phyloP scores from a whole-genome alignment of 257 asterid species.

The Lithospermum erythrorhizon region DNA sequence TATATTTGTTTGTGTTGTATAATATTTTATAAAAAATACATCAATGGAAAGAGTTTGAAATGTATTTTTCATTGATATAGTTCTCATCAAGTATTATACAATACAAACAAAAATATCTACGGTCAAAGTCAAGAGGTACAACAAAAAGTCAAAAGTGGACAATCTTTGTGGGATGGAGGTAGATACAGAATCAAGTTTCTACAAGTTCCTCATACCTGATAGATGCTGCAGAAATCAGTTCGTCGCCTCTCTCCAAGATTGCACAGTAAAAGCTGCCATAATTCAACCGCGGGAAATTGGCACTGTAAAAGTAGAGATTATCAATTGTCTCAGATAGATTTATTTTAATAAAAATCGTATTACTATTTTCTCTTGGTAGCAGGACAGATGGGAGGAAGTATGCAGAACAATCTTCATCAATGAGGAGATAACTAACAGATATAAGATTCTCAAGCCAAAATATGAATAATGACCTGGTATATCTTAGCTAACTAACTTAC shows the following conservation, averaged over 20 bases:
- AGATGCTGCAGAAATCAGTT: constrained; percentile 76
- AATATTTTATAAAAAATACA: too few species aligned
- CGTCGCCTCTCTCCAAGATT: constrained; percentile 89
- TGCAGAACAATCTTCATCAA: neutral
- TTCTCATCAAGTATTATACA: too few species aligned
- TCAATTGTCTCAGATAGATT: neutral
- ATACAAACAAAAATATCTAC: too few species aligned
- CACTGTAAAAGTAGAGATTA: constrained; percentile 24
- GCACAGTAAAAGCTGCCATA: constrained; percentile 70
- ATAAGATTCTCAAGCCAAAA: neutral
- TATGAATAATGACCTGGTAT: constrained; percentile 3
- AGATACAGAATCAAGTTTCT: too few species aligned
- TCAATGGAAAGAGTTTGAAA: too few species aligned
- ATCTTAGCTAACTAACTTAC: constrained; percentile 42
- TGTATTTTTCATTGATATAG: too few species aligned
- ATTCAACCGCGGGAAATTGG: constrained; percentile 80
- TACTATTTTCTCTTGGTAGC: neutral
- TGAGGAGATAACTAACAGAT: neutral
- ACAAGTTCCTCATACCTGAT: constrained; percentile 42
- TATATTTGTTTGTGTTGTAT: too few species aligned
- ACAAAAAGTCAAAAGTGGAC: too few species aligned
- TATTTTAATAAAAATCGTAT: neutral
- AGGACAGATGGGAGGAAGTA: neutral
- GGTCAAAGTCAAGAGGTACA: too few species aligned
- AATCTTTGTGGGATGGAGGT: too few species aligned